These are phyloP conservation scores for Oryza meyeriana DNA, from an alignment of 176 grass and related monocot species.

Conservation along the genomic window DNA sequence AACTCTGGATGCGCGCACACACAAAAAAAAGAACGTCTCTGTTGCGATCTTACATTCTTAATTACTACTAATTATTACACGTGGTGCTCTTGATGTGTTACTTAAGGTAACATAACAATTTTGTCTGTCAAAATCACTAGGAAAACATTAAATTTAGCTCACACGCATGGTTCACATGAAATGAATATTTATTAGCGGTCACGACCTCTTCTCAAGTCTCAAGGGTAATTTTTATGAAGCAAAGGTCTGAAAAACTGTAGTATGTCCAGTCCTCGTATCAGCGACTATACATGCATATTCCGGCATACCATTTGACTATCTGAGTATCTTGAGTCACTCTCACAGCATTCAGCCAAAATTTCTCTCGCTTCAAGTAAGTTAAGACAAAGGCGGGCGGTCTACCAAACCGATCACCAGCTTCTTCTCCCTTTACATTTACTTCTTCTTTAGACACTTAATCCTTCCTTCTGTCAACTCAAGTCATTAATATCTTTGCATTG, in stretches of 20 bases:
- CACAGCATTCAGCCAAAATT: not conserved
- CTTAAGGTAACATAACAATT: not conserved
- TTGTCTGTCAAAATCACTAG: not conserved
- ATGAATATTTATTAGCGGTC: not conserved
- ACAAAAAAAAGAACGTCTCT: too few species aligned
- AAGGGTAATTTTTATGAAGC: not conserved
- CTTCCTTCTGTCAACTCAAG: not conserved
- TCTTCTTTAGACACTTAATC: slow-evolving; percentile 2
- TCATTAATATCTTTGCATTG: slow-evolving; percentile 8
- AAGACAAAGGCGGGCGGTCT: slow-evolving; percentile 5
- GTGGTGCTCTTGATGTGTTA: not conserved
- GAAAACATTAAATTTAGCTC: not conserved
- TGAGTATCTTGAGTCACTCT: slow-evolving; percentile 24
- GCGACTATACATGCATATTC: not conserved
- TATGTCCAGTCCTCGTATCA: not conserved
- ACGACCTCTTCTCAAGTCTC: not conserved
- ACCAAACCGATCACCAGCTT: not conserved
- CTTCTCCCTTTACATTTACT: slow-evolving; percentile 28
- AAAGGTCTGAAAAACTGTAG: not conserved
- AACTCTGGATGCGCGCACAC: too few species aligned
- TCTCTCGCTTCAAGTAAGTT: slow-evolving; percentile 30
- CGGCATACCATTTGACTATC: not conserved
- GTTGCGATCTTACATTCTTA: too few species aligned
- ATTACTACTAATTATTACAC: not conserved
- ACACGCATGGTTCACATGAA: not conserved